A percentile compares a stretch with the other conserved stretches of the same genome.
phyloP scores from a whole-genome alignment of 2,329 filamentous ascomycete genomes.

The Chaetomium strumarium region DNA sequence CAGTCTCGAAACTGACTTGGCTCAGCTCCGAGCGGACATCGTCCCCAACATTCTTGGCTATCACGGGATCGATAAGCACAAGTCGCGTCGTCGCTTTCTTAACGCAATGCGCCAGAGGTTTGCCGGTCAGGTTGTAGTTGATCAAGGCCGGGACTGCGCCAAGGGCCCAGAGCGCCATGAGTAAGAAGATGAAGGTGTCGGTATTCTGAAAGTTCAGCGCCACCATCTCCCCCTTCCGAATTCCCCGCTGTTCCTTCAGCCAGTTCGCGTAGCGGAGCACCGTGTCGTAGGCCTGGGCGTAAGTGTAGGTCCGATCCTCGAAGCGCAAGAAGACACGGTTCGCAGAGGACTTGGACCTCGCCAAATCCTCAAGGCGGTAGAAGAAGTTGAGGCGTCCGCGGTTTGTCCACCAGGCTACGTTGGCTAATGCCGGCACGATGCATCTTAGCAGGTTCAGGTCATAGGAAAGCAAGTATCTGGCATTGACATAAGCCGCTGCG shows the following conservation, averaged over 20 bases:
- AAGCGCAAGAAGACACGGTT: constrained; percentile 59
- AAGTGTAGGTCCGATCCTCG: constrained; percentile 64
- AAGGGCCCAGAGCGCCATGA: constrained; percentile 74
- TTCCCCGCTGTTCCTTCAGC: constrained; percentile 57
- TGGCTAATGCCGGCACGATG: constrained; percentile 41
- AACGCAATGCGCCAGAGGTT: constrained; percentile 68
- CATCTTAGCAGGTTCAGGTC: constrained; percentile 57
- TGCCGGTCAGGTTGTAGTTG: constrained; percentile 75
- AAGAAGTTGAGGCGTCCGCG: constrained; percentile 64
- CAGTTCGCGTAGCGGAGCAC: constrained; percentile 69
- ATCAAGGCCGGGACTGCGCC: constrained; percentile 80
- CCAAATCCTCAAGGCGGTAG: constrained; percentile 66
- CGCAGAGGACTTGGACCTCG: constrained; percentile 45
- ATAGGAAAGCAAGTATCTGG: constrained; percentile 59
- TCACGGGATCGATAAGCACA: constrained; percentile 60
- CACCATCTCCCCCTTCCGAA: constrained; percentile 69
- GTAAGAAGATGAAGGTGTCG: constrained; percentile 68
- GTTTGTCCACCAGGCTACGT: constrained; percentile 42
- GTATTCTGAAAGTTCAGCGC: constrained; percentile 78
- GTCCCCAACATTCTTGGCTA: constrained; percentile 51
- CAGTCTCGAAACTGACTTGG: constrained; percentile 52
- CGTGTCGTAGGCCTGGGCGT: constrained; percentile 66
- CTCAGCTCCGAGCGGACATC: constrained; percentile 48
- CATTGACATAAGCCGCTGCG: constrained; percentile 72
- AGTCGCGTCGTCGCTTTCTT: constrained; percentile 60